Evolutionary conservation across 768 basidiomycete species (phyloP), one percentile per base, ranked within the genome.

Genomic region (Coprinopsis sp.): DNA sequence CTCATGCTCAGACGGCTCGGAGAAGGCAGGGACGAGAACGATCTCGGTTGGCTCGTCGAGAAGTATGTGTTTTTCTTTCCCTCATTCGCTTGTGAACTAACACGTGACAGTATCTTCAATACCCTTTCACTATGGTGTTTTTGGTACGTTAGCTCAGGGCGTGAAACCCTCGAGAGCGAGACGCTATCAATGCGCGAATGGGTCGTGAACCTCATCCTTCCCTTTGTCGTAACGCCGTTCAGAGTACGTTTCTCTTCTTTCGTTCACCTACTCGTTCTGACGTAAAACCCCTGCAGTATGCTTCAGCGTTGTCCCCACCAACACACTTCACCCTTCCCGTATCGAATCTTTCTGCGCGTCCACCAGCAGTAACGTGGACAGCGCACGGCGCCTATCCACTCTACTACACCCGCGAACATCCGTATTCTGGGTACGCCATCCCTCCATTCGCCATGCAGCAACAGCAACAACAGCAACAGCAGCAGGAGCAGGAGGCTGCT

Each of bases 31-130:
- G 56, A 59, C 19, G 3, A 21, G 10, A 46, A 65, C 49, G 56
- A 72, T 33, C n/a, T n/a, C n/a, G 81, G 79, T 2, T 85, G 84
- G 83, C 82, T 83, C 0, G 54, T 62, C 1, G 81, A 84, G 29
- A 77, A 57, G 40, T 56, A 64, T 3, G 36, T 65, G 25, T 78
- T 76, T 49, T 62, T 79, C 0, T 73, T 78, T 38, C 78, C 76
- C 1, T 49, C 86, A 13, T 86, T 84, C 1, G 59, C 79, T 37
- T 87, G 84, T 83, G 66, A 81, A 53, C 72, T 76, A 22, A 76
- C 72, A 11, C 74, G 78, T 4, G 58, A 67, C 54, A 65, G 80
- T 80, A 33, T 39, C 74, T 65, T 10, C 33, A n/a, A 37, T 33
- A 44, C 14, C 31, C 45, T 23, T 41, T n/a, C 22, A 18, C 27